Conservation (phyloP, 106 monocot species). For the Cymbidium sinense region DNA sequence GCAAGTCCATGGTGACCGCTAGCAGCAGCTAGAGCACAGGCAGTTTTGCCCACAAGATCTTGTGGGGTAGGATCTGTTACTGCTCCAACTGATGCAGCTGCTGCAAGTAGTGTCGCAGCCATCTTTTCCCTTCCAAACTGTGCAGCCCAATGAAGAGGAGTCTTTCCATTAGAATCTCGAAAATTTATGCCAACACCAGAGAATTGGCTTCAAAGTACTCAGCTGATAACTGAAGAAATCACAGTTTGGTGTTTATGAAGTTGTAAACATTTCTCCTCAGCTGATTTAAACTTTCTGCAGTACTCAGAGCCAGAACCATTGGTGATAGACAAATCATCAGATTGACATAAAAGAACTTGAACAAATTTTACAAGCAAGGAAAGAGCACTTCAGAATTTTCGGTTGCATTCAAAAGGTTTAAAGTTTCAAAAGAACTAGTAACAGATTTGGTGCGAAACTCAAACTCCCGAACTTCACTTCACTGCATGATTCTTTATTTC, state of each 20-base stretch:
- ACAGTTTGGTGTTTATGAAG: constrained; percentile 7
- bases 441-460: constrained; percentile 29
- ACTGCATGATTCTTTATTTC: constrained; percentile 60
- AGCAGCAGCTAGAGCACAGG: constrained; percentile 47
- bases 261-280: neutral
- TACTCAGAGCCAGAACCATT: neutral
- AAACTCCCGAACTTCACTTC: constrained; percentile 51
- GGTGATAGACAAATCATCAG: constrained; percentile 5
- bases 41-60: constrained; percentile 58
- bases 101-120: constrained; percentile 64
- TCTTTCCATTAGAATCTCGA: too few relatives aligned
- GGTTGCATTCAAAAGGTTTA: neutral
- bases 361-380: constrained; percentile 33
- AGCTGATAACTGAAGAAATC: constrained; percentile 10
- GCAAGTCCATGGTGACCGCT: constrained; percentile 66
- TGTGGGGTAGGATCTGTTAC: constrained; percentile 54
- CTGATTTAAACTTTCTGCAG: neutral
- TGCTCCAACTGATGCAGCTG: constrained; percentile 58
- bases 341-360: constrained; percentile 31
- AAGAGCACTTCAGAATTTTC: constrained; percentile 31
- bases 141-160: too few relatives aligned
- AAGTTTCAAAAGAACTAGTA: constrained; percentile 1
- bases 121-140: constrained; percentile 83
- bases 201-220: too few relatives aligned
- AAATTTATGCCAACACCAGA: too few relatives aligned